These are phyloP conservation scores for Stentor coeruleus DNA, from an alignment of 73 alveolate genomes.

Conservation along the genomic window DNA sequence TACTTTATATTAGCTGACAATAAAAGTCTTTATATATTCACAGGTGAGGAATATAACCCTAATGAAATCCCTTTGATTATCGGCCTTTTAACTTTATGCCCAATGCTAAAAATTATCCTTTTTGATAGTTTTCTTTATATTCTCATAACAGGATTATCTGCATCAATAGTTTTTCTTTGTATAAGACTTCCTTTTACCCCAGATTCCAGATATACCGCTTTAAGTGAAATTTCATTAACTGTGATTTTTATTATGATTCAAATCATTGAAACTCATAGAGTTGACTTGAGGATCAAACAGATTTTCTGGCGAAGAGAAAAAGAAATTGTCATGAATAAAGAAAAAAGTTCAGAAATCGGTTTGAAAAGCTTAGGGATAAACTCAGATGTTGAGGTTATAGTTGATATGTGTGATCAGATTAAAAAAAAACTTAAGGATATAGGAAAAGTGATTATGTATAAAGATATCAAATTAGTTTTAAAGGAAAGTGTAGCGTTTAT, in stretches of 20 bases:
- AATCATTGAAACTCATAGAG: neutral
- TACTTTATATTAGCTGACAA: neutral
- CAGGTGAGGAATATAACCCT: slow-evolving; percentile 7
- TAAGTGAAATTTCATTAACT: neutral
- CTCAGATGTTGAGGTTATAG: neutral
- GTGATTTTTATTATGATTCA: neutral
- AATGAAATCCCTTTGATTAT: neutral
- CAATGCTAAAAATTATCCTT: neutral
- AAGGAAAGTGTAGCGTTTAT: neutral
- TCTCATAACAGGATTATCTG: neutral
- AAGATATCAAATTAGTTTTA: neutral
- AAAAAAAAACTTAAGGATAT: neutral
- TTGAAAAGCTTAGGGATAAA: neutral
- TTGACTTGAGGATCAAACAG: slow-evolving; percentile 10
- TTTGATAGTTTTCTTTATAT: neutral
- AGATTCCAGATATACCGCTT: neutral
- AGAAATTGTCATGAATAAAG: neutral
- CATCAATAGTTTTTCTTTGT: neutral
- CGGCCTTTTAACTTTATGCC: neutral
- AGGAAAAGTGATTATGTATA: neutral
- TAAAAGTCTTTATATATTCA: neutral
- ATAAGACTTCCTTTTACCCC: neutral
- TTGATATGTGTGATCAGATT: neutral
- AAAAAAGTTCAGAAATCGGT: neutral
- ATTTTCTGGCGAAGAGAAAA: slow-evolving; percentile 17